Evolutionary conservation across 352 stramenopile species (phyloP).

Genomic region (Phytopythium ostracodes): DNA sequence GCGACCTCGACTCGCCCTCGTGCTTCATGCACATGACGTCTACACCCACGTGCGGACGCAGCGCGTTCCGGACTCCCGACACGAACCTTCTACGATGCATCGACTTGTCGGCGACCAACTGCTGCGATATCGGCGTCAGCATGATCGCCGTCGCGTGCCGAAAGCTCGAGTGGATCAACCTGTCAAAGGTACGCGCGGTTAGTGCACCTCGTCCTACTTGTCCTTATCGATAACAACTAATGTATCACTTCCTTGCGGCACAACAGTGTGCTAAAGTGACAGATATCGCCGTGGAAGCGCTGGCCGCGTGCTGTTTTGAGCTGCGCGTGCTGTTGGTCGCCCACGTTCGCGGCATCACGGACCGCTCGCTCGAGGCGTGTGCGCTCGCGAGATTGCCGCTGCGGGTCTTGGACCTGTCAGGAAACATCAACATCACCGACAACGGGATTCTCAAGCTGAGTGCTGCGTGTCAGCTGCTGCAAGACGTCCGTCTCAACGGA

Average conservation of each 20-base stretch:
- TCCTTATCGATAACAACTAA: background rate
- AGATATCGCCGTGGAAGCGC: conserved; percentile 42
- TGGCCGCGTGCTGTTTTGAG: conserved; percentile 38
- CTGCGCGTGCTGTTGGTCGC: conserved; percentile 35
- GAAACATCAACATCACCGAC: conserved; percentile 60
- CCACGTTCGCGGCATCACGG: conserved; percentile 38
- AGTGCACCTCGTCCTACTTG: background rate
- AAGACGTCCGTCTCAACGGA: conserved; percentile 54
- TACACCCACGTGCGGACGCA: conserved; percentile 10
- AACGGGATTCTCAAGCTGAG: conserved; percentile 33
- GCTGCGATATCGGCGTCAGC: conserved; percentile 59
- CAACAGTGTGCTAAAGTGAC: conserved; percentile 41
- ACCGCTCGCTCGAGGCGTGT: conserved; percentile 38
- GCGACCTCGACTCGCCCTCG: conserved; percentile 40
- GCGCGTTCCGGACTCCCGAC: conserved; percentile 7
- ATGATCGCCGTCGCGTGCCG: conserved; percentile 42
- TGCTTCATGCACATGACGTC: conserved; percentile 31
- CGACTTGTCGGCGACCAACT: conserved; percentile 46
- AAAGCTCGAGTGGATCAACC: conserved; percentile 39
- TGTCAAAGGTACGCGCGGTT: conserved; percentile 42
- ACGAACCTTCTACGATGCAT: conserved; percentile 18
- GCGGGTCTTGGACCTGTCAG: conserved; percentile 41
- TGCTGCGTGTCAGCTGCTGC: conserved; percentile 34
- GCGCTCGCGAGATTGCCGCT: conserved; percentile 42
- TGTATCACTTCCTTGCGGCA: background rate